Conservation (phyloP, 2,329 filamentous ascomycete species). For the Penicillium occitanis region DNA sequence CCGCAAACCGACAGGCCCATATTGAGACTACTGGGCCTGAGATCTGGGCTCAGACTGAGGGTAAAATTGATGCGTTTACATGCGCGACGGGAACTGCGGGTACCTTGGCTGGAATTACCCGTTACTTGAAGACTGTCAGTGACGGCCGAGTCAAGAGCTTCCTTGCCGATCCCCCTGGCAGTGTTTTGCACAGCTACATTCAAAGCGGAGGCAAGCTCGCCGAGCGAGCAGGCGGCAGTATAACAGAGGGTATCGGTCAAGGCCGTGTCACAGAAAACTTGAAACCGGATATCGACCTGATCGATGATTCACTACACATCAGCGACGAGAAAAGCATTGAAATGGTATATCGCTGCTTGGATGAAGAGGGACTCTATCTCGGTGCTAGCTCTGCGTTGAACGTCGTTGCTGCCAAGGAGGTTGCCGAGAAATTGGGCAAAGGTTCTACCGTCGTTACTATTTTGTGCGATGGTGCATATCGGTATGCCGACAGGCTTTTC, state of each 20-base stretch:
- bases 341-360: slow-evolving; percentile 95
- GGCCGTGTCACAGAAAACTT: slow-evolving; percentile 96
- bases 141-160: slow-evolving; percentile 78
- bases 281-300: slow-evolving; percentile 73
- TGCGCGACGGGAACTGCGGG: slow-evolving; percentile 92
- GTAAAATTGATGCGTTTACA: slow-evolving; percentile 88
- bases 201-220: slow-evolving; percentile 75
- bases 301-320: slow-evolving; percentile 83
- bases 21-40: slow-evolving; percentile 96
- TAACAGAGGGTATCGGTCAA: slow-evolving; percentile 97
- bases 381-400: slow-evolving; percentile 93
- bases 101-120: slow-evolving; percentile 82
- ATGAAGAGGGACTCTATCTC: slow-evolving; percentile 93
- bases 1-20: slow-evolving; percentile 87
- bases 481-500: slow-evolving; percentile 93
- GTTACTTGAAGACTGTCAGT: slow-evolving; percentile 82
- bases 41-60: slow-evolving; percentile 89
- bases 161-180: slow-evolving; percentile 91
- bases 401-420: slow-evolving; percentile 90
- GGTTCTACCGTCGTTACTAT: slow-evolving; percentile 92
- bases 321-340: slow-evolving; percentile 91
- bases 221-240: slow-evolving; percentile 81
- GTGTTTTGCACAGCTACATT: slow-evolving; percentile 90
- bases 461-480: slow-evolving; percentile 93
- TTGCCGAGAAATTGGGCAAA: slow-evolving; percentile 83